Evolutionary conservation across 306 rosid genomes (phyloP).

Genomic region (Rosa chinensis): DNA sequence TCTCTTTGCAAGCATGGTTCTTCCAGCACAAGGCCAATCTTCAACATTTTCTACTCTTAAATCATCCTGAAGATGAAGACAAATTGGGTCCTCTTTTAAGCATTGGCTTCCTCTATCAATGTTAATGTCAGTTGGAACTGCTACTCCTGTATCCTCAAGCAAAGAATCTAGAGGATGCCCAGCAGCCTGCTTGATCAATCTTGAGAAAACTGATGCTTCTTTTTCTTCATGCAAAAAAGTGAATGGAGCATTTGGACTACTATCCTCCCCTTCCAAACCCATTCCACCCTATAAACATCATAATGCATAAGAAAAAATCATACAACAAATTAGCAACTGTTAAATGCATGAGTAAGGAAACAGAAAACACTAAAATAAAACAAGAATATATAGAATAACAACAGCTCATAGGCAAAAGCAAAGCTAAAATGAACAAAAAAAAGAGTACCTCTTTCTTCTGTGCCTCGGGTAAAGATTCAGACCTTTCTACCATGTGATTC

Average conservation of each 20-base stretch:
- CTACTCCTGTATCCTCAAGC: constrained; percentile 31
- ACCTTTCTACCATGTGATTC: constrained; percentile 34
- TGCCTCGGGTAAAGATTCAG: constrained; percentile 35
- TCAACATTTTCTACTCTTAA: constrained; percentile 34
- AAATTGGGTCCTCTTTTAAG: constrained; percentile 33
- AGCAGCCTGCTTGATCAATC: constrained; percentile 28
- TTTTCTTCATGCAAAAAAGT: constrained; percentile 25
- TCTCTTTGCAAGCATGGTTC: constrained; percentile 37
- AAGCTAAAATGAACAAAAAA: constrained; percentile 14
- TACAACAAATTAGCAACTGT: neutral
- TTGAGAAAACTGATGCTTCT: constrained; percentile 26
- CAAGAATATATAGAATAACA: neutral
- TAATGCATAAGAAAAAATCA: constrained; percentile 23
- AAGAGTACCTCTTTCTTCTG: constrained; percentile 55
- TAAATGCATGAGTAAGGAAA: neutral
- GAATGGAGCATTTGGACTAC: constrained; percentile 24
- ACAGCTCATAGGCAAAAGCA: neutral
- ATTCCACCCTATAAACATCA: constrained; percentile 39
- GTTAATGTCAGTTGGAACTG: constrained; percentile 20
- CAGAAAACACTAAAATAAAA: neutral
- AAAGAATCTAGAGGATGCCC: constrained; percentile 19
- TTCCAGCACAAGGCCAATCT: constrained; percentile 29
- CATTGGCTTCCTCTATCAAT: constrained; percentile 27
- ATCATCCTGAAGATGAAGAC: constrained; percentile 26
- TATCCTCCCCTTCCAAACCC: constrained; percentile 35